Evolutionary conservation across 83 land plant genomes (phyloP).

Genomic region (Thuja plicata): DNA sequence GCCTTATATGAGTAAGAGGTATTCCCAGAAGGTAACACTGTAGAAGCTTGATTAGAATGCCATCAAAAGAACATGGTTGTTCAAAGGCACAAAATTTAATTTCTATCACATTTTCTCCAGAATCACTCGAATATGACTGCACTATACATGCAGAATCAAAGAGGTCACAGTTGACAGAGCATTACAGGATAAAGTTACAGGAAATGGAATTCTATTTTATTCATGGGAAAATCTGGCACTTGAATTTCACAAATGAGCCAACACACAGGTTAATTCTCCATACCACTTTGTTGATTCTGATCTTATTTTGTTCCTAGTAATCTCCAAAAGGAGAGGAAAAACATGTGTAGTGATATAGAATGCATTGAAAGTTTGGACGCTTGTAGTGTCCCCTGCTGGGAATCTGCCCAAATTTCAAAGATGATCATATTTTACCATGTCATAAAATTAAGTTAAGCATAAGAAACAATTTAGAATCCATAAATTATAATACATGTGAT

Average conservation of each 20-base stretch:
- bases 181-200: not conserved
- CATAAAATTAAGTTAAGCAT: too few relatives aligned
- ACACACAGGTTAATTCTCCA: not conserved
- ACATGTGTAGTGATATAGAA: too few relatives aligned
- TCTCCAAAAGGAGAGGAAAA: not conserved
- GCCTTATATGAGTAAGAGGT: not conserved
- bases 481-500: too few relatives aligned
- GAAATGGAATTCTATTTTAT: not conserved
- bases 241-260: not conserved
- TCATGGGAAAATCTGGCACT: not conserved
- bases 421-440: too few relatives aligned
- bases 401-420: too few relatives aligned
- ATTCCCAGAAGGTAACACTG: not conserved
- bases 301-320: not conserved
- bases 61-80: not conserved
- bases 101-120: not conserved
- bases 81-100: not conserved
- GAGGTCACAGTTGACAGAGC: not conserved
- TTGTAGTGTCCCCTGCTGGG: too few relatives aligned
- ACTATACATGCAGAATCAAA: not conserved
- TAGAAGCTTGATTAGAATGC: not conserved
- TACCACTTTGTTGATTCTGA: not conserved
- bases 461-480: too few relatives aligned
- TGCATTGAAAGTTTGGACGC: not conserved
- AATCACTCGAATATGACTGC: not conserved